These are phyloP conservation scores for Debaryomycetaceae sp. DNA, from an alignment of 1,139 yeast genomes.

Conservation along the genomic window DNA sequence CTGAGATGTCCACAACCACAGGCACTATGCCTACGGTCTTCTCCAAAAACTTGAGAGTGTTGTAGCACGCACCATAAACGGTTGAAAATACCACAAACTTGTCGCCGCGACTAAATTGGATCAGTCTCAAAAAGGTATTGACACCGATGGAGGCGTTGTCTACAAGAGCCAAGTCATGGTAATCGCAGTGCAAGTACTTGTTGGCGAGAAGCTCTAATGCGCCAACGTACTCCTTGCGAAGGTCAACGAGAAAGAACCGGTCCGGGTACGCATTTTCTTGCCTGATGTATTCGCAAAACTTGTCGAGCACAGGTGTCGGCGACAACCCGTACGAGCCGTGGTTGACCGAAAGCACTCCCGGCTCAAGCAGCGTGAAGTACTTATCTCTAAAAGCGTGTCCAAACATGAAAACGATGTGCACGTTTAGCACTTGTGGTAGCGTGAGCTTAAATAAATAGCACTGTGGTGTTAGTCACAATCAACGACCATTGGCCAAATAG, in stretches of 20 bases:
- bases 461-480: no score
- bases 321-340: constrained; percentile 54
- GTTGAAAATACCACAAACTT: constrained; percentile 47
- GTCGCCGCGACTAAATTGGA: constrained; percentile 52
- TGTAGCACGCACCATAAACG: constrained; percentile 56
- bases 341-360: constrained; percentile 38
- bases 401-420: constrained; percentile 22
- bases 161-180: constrained; percentile 43
- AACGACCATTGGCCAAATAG: no score
- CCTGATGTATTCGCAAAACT: constrained; percentile 19
- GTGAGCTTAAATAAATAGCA: no score
- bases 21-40: constrained; percentile 39
- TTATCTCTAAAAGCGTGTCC: constrained; percentile 48
- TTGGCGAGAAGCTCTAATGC: constrained; percentile 27
- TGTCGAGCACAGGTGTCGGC: constrained; percentile 36
- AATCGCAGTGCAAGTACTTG: constrained; percentile 39
- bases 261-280: constrained; percentile 40
- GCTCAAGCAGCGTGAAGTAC: constrained; percentile 38
- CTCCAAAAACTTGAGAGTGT: constrained; percentile 46
- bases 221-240: constrained; percentile 20
- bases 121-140: constrained; percentile 54
- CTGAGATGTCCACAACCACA: constrained; percentile 35
- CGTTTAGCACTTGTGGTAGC: no score
- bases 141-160: constrained; percentile 62
- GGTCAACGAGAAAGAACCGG: constrained; percentile 22